These are phyloP conservation scores for Fusarium sp. DNA, from an alignment of 2,329 filamentous ascomycete species.

Conservation along the genomic window DNA sequence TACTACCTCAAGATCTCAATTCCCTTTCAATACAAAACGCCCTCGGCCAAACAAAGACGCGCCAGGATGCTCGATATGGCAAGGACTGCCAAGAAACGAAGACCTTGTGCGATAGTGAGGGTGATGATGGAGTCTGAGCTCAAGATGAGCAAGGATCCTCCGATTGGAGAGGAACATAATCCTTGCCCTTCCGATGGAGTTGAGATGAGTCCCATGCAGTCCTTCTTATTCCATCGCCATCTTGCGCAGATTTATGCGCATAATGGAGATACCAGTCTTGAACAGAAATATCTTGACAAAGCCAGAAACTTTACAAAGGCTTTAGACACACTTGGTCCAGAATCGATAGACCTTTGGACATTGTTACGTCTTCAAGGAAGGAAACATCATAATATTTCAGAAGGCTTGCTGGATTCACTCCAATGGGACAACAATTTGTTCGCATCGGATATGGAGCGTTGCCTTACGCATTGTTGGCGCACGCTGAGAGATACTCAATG, in stretches of 20 bases:
- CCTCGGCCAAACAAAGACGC: not conserved
- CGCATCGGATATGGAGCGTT: not conserved
- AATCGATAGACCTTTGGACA: not conserved
- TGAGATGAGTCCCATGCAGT: not conserved
- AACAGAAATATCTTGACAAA: not conserved
- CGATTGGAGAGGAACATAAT: not conserved
- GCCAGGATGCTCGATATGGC: not conserved
- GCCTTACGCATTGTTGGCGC: not conserved
- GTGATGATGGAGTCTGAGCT: slow-evolving; percentile 1
- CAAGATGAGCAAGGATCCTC: not conserved
- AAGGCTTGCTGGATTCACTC: not conserved
- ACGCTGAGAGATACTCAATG: not conserved
- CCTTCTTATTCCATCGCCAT: not conserved
- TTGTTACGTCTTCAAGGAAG: not conserved
- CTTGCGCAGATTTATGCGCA: not conserved
- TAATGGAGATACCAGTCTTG: too few relatives aligned
- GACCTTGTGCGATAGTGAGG: not conserved
- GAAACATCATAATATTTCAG: not conserved
- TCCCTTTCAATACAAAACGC: not conserved
- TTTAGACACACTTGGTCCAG: not conserved
- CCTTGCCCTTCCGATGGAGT: too few relatives aligned
- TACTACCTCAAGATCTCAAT: not conserved
- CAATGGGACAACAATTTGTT: not conserved
- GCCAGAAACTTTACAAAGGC: not conserved
- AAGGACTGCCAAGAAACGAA: not conserved